phyloP scores from a whole-genome alignment of 257 asterid species.

The Rubia yunnanensis region DNA sequence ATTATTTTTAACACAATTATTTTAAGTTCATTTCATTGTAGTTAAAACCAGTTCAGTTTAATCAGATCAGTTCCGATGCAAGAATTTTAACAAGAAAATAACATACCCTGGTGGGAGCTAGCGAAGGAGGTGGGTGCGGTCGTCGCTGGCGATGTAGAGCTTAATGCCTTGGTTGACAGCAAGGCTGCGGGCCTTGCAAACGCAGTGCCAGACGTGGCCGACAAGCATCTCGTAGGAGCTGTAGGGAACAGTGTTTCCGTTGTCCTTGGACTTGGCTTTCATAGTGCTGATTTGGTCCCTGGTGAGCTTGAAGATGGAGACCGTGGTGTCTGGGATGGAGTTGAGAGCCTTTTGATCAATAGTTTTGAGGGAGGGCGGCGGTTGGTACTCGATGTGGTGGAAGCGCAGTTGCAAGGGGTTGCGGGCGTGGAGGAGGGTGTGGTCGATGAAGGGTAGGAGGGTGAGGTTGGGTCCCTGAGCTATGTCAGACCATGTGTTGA shows the following conservation, averaged over 20 bases:
- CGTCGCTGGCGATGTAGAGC: conserved; percentile 78
- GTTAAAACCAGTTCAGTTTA: too few species aligned
- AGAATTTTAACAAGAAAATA: too few species aligned
- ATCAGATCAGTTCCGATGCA: too few species aligned
- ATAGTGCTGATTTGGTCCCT: conserved; percentile 50
- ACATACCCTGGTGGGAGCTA: conserved; percentile 59
- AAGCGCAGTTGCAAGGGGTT: conserved; percentile 77
- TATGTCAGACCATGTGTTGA: conserved; percentile 97
- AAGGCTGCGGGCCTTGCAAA: conserved; percentile 63
- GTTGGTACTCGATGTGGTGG: conserved; percentile 85
- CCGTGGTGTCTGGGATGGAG: conserved; percentile 28
- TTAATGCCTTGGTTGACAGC: conserved; percentile 54
- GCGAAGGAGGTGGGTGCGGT: conserved; percentile 59
- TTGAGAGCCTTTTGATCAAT: conserved; percentile 9
- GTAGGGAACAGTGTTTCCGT: conserved; percentile 38
- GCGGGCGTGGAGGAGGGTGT: conserved; percentile 74
- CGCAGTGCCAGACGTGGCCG: conserved; percentile 77
- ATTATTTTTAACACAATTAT: too few species aligned
- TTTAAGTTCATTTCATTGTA: too few species aligned
- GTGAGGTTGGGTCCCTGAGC: conserved; percentile 77
- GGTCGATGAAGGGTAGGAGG: conserved; percentile 67
- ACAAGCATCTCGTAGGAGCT: conserved; percentile 88
- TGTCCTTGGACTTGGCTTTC: conserved; percentile 66
- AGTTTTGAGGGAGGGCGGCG: conserved; percentile 63
- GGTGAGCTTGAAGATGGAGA: conserved; percentile 56